phyloP scores from a whole-genome alignment of 768 basidiomycete genomes.

The Russula ochroleuca region DNA sequence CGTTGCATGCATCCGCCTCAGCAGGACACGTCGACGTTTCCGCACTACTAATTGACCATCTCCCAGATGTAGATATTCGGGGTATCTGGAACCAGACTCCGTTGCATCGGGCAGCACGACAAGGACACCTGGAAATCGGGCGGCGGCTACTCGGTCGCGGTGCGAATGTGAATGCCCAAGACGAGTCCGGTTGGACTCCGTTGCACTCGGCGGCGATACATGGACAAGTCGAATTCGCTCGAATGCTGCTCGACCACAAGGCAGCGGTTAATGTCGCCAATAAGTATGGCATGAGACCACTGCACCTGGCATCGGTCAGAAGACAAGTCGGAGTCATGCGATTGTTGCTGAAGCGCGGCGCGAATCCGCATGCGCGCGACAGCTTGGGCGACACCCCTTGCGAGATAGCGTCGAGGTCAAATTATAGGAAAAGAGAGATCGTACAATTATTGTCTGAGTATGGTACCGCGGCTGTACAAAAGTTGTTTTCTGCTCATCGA shows the following conservation, averaged over 20 bases:
- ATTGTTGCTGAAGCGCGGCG: not conserved
- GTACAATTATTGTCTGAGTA: not conserved
- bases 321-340: not conserved
- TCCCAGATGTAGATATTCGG: not conserved
- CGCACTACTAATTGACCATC: not conserved
- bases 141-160: not conserved
- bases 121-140: not conserved
- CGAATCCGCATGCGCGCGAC: not conserved
- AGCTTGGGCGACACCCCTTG: not conserved
- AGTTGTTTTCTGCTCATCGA: not conserved
- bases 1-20: not conserved
- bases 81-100: not conserved
- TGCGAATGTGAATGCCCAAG: not conserved
- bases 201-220: not conserved
- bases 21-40: not conserved
- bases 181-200: not conserved
- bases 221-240: not conserved
- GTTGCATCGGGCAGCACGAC: not conserved
- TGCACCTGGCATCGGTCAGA: not conserved
- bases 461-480: not conserved
- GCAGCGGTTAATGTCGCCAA: not conserved
- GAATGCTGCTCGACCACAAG: not conserved
- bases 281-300: not conserved
- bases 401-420: not conserved
- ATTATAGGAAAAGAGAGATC: not conserved